Evolutionary conservation across 2,329 filamentous ascomycete species (phyloP).

Genomic region (Xylariales sp.): DNA sequence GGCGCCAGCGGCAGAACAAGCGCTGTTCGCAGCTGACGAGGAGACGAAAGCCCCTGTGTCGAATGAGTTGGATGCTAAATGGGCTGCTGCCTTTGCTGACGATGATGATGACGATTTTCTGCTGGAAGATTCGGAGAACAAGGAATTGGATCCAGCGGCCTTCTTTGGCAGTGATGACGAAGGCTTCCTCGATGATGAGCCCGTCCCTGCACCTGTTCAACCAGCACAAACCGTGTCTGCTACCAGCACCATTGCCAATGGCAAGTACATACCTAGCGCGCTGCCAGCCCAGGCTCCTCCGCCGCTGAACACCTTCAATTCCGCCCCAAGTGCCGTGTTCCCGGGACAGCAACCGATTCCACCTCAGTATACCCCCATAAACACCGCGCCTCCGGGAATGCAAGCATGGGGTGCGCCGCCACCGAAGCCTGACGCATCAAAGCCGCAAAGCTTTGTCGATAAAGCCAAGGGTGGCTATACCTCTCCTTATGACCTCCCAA

Average conservation of each 20-base stretch:
- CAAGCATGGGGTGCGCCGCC: conserved; percentile 32
- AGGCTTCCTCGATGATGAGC: conserved; percentile 73
- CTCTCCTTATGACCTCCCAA: conserved; percentile 92
- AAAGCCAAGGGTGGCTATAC: conserved; percentile 89
- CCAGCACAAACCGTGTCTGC: conserved; percentile 19
- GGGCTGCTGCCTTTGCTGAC: conserved; percentile 76
- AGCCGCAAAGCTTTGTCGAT: conserved; percentile 80
- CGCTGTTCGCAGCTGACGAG: conserved; percentile 11
- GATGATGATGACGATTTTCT: conserved; percentile 65
- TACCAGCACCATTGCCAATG: conserved; percentile 22
- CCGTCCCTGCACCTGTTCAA: conserved; percentile 26
- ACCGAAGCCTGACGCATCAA: conserved; percentile 41
- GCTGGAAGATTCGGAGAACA: conserved; percentile 49
- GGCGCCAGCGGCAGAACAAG: conserved; percentile 5
- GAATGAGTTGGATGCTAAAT: conserved; percentile 72
- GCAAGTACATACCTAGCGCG: conserved; percentile 27
- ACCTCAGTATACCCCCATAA: conserved; percentile 21
- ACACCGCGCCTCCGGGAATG: conserved; percentile 20
- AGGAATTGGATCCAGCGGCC: conserved; percentile 55
- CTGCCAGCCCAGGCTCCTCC: conserved; percentile 17
- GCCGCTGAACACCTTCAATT: conserved; percentile 40
- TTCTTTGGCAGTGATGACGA: conserved; percentile 82
- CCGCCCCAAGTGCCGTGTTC: conserved; percentile 33
- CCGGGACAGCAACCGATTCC: conserved; percentile 19
- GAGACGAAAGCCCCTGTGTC: conserved; percentile 24